A percentile compares a stretch with the other conserved stretches of the same genome.
phyloP scores from a whole-genome alignment of 805 yeast species.

The Ogataea paraovalis region DNA sequence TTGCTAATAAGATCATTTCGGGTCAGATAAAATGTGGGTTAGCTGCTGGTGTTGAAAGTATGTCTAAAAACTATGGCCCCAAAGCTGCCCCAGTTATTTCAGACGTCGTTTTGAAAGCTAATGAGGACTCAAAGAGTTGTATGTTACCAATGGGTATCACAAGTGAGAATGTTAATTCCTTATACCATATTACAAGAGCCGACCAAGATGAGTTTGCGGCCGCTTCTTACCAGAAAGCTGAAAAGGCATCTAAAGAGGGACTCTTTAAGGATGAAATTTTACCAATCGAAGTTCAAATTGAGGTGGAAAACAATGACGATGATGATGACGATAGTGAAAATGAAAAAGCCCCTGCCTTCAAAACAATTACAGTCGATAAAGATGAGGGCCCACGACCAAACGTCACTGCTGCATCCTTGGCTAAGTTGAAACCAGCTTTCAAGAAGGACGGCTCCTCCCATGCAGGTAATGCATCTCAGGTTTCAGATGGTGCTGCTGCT shows the following conservation, averaged over 20 bases:
- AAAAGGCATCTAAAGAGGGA: constrained; percentile 62
- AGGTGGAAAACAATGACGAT: constrained; percentile 50
- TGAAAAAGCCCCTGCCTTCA: constrained; percentile 16
- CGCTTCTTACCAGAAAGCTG: constrained; percentile 80
- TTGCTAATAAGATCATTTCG: constrained; percentile 79
- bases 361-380: constrained; percentile 27
- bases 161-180: constrained; percentile 80
- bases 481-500: constrained; percentile 94
- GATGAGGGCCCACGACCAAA: constrained; percentile 85
- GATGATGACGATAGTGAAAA: constrained; percentile 47
- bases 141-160: constrained; percentile 96
- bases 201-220: constrained; percentile 92
- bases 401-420: constrained; percentile 73
- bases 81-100: constrained; percentile 63
- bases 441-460: constrained; percentile 78
- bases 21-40: constrained; percentile 92
- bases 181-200: constrained; percentile 58
- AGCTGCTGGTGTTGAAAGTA: constrained; percentile 91
- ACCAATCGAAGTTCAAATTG: constrained; percentile 64
- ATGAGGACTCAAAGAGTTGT: constrained; percentile 62
- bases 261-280: constrained; percentile 85
- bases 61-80: constrained; percentile 89
- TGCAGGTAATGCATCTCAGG: constrained; percentile 96
- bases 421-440: constrained; percentile 84
- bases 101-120: constrained; percentile 36